Conservation (phyloP, 2,329 filamentous ascomycete genomes). For the Ophiostoma montium region DNA sequence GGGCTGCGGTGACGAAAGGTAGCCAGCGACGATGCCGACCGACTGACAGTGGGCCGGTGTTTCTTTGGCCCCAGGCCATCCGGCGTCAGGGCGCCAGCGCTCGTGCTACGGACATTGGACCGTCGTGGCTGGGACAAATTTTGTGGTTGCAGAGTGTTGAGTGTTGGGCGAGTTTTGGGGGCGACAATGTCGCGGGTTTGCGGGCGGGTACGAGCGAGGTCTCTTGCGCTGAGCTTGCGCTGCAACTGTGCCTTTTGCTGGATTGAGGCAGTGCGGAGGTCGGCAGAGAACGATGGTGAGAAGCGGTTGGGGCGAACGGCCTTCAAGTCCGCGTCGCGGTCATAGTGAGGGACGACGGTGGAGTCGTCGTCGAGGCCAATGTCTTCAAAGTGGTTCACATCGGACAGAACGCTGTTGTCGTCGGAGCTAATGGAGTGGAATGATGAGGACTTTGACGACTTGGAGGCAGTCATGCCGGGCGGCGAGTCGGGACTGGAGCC, state of each 20-base stretch:
- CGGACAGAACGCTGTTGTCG: conserved; percentile 53
- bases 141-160: conserved; percentile 29
- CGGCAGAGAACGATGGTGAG: conserved; percentile 31
- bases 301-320: conserved; percentile 30
- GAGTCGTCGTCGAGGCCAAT: conserved; percentile 64
- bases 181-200: conserved; percentile 19
- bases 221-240: conserved; percentile 18
- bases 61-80: conserved; percentile 17
- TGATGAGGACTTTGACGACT: conserved; percentile 83
- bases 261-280: conserved; percentile 24
- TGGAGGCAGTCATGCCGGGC: conserved; percentile 66
- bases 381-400: conserved; percentile 80
- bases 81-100: conserved; percentile 22
- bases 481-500: conserved; percentile 46
- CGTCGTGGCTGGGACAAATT: conserved; percentile 24
- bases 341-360: conserved; percentile 18
- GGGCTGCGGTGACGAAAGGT: conserved; percentile 33
- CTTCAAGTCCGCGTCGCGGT: conserved; percentile 24
- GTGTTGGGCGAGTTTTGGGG: conserved; percentile 26
- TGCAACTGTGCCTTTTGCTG: conserved; percentile 13
- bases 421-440: conserved; percentile 68
- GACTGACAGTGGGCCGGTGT: conserved; percentile 20
- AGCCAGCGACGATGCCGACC: conserved; percentile 26
- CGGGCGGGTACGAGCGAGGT: conserved; percentile 18
- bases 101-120: conserved; percentile 38